phyloP scores from a whole-genome alignment of 2,329 filamentous ascomycete species.

The Epichloe uncinata region DNA sequence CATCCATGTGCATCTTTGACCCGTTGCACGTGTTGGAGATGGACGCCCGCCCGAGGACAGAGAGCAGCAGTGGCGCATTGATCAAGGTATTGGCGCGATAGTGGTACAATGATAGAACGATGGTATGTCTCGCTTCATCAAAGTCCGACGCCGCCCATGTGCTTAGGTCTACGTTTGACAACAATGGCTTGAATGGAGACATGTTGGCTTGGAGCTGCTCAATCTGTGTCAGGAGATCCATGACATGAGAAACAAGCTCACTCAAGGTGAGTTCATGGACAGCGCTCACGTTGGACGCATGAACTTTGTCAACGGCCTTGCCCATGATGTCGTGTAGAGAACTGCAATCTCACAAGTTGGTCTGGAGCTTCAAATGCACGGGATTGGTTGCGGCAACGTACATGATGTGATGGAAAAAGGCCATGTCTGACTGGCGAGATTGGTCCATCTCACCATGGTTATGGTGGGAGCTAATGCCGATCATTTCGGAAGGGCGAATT shows the following conservation, averaged over 20 bases:
- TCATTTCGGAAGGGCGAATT: slow-evolving; percentile 3
- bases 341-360: slow-evolving; percentile 1
- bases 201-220: slow-evolving; percentile 8
- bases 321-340: slow-evolving; percentile 11
- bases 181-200: slow-evolving; percentile 4
- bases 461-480: background rate
- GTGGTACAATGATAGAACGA: slow-evolving; percentile 8
- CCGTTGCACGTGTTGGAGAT: slow-evolving; percentile 1
- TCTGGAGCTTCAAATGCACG: background rate
- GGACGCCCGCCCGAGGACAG: slow-evolving; percentile 8
- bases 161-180: slow-evolving; percentile 3
- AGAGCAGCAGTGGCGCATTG: slow-evolving; percentile 8
- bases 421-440: slow-evolving; percentile 5
- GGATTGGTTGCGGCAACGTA: background rate
- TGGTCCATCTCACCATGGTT: background rate
- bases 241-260: slow-evolving; percentile 9
- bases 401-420: slow-evolving; percentile 11
- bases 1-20: slow-evolving; percentile 7
- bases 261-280: slow-evolving; percentile 2
- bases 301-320: slow-evolving; percentile 9
- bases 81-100: slow-evolving; percentile 5
- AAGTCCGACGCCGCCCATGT: slow-evolving; percentile 2
- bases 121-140: slow-evolving; percentile 5
- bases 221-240: slow-evolving; percentile 9
- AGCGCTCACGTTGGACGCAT: slow-evolving; percentile 10